phyloP scores from a whole-genome alignment of 2,329 filamentous ascomycete species.

The Thermothelomyces thermophilus region DNA sequence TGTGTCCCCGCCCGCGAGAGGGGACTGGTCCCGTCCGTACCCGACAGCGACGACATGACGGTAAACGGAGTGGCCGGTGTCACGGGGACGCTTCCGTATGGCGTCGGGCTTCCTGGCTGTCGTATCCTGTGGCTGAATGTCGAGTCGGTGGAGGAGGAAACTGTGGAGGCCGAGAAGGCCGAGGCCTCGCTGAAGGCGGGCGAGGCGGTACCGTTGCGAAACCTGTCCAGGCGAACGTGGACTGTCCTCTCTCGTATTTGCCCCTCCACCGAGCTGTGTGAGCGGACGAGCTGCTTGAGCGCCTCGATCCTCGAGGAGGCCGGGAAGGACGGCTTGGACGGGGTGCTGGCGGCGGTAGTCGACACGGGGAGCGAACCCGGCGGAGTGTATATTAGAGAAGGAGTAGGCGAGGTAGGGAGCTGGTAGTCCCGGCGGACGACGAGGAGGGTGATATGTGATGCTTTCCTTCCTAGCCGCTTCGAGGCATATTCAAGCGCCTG shows the following conservation, averaged over 20 bases:
- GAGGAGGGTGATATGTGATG: conserved; percentile 51
- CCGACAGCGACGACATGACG: conserved; percentile 30
- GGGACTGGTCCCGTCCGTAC: conserved; percentile 22
- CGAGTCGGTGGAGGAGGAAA: conserved; percentile 22
- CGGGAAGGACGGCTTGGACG: conserved; percentile 16
- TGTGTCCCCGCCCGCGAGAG: conserved; percentile 24
- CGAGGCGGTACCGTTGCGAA: conserved; percentile 28
- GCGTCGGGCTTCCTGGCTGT: conserved; percentile 36
- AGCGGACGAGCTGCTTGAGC: conserved; percentile 36
- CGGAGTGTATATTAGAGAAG: conserved; percentile 17
- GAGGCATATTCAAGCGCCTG: conserved; percentile 55
- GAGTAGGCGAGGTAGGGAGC: conserved; percentile 18
- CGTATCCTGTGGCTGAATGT: conserved; percentile 20
- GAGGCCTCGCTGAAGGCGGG: conserved; percentile 30
- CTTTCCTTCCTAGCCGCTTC: conserved; percentile 47
- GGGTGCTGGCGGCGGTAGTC: conserved; percentile 13
- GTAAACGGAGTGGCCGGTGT: conserved; percentile 40
- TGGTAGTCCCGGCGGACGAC: conserved; percentile 18
- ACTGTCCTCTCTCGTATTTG: conserved; percentile 26
- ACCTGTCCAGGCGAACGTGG: conserved; percentile 20
- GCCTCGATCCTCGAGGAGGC: conserved; percentile 28
- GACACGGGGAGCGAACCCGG: conserved; percentile 16
- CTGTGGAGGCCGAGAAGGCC: conserved; percentile 24
- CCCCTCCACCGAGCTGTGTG: conserved; percentile 29
- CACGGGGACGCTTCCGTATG: conserved; percentile 37